Evolutionary conservation across 1,139 yeast genomes (phyloP).

Genomic region (Yamadazyma spencermartinsiae): DNA sequence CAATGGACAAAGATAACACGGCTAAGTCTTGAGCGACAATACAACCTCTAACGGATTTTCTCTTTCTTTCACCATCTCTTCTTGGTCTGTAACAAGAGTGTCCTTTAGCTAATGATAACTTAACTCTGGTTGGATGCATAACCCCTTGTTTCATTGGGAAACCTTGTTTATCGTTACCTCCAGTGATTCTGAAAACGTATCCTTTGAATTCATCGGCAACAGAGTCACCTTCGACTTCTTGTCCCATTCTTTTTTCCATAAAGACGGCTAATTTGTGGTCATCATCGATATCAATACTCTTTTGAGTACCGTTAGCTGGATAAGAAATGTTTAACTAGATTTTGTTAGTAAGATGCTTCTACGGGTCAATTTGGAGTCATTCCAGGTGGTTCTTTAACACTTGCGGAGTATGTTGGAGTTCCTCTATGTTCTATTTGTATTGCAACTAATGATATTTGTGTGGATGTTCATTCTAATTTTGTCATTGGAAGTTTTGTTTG

Average conservation of each 20-base stretch:
- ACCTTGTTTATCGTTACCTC: conserved; percentile 99
- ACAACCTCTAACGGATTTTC: conserved; percentile 99
- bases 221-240: conserved; percentile 98
- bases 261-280: conserved; percentile 98
- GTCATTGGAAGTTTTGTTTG: too few species aligned
- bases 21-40: conserved; percentile 97
- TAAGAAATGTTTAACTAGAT: conserved; percentile 94
- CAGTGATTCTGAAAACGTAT: conserved; percentile 97
- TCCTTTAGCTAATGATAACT: conserved; percentile 90
- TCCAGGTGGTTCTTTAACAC: too few species aligned
- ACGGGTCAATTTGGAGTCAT: too few species aligned
- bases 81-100: conserved; percentile 99
- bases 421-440: too few species aligned
- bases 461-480: too few species aligned
- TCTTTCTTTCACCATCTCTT: conserved; percentile 99
- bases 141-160: conserved; percentile 99
- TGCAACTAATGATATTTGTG: too few species aligned
- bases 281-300: conserved; percentile 95
- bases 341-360: conserved; percentile 14
- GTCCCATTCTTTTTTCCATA: conserved; percentile 99
- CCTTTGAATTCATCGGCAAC: conserved; percentile 99
- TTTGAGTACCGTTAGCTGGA: conserved; percentile 99
- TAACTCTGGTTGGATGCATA: conserved; percentile 99
- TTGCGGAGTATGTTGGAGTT: too few species aligned
- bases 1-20: conserved; percentile 88